Evolutionary conservation across 345 rosid genomes (phyloP).

Genomic region (Eucalyptus regnans): DNA sequence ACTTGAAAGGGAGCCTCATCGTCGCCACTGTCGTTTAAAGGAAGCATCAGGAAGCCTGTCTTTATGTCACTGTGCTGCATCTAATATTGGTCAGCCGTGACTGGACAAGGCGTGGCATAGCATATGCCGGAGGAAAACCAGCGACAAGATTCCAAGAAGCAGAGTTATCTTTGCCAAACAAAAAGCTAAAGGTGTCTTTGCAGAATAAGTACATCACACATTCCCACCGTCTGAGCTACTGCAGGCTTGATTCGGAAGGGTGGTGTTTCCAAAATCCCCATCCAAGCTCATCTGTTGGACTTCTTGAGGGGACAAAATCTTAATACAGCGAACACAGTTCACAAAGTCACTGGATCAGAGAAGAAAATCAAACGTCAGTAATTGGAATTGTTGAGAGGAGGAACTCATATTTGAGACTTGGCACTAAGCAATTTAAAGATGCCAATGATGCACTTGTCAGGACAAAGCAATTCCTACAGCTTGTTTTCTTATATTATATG

Average conservation of each 20-base stretch:
- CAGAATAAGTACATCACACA: not conserved
- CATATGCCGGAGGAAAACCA: not conserved
- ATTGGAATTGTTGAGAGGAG: not conserved
- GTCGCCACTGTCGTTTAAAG: not conserved
- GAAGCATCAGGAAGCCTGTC: not conserved
- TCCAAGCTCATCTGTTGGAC: constrained; percentile 76
- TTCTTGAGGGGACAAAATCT: constrained; percentile 68
- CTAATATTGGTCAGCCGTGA: not conserved
- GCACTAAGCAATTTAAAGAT: not conserved
- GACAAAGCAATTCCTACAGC: not conserved
- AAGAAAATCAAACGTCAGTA: not conserved
- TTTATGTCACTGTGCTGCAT: not conserved
- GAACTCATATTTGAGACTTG: not conserved
- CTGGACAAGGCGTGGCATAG: not conserved
- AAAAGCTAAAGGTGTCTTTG: not conserved
- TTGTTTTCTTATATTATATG: not conserved
- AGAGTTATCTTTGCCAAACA: not conserved
- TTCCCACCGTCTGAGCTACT: constrained; percentile 61
- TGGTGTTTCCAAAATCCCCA: constrained; percentile 45
- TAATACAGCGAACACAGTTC: constrained; percentile 51
- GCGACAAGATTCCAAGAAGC: not conserved
- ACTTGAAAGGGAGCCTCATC: not conserved
- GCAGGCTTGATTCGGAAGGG: constrained; percentile 51
- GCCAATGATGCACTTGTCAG: not conserved
- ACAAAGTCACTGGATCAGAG: constrained; percentile 47